A percentile compares a stretch with the other conserved stretches of the same genome.
Evolutionary conservation across 2,329 filamentous ascomycete species (phyloP).

Genomic region (Ambrosiella beaveri): DNA sequence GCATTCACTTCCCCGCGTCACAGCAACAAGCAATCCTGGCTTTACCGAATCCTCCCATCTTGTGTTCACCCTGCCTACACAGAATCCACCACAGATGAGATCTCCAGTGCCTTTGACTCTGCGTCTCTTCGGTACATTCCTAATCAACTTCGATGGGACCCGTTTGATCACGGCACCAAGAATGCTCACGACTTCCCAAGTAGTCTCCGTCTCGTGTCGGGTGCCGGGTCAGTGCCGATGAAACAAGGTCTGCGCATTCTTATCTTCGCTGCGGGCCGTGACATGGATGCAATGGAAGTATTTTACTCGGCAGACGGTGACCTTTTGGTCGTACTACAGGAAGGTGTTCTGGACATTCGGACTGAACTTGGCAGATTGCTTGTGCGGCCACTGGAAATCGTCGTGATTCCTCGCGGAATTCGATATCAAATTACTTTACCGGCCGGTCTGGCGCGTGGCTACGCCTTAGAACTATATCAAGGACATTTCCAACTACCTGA

Average conservation of each 20-base stretch:
- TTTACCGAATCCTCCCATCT: slow-evolving; percentile 52
- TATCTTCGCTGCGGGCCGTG: slow-evolving; percentile 55
- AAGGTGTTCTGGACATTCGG: slow-evolving; percentile 51
- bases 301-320: slow-evolving; percentile 74
- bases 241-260: slow-evolving; percentile 62
- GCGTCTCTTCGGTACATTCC: slow-evolving; percentile 53
- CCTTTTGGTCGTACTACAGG: slow-evolving; percentile 53
- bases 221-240: slow-evolving; percentile 56
- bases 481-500: slow-evolving; percentile 50
- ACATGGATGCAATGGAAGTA: slow-evolving; percentile 50
- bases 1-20: slow-evolving; percentile 53
- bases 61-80: slow-evolving; percentile 41
- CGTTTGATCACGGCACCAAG: slow-evolving; percentile 49
- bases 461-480: slow-evolving; percentile 53
- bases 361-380: slow-evolving; percentile 54
- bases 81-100: slow-evolving; percentile 12
- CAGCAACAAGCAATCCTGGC: slow-evolving; percentile 55
- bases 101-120: slow-evolving; percentile 15
- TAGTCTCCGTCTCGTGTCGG: slow-evolving; percentile 51
- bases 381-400: slow-evolving; percentile 55
- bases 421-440: slow-evolving; percentile 49
- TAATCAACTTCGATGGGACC: slow-evolving; percentile 68
- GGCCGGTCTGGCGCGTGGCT: slow-evolving; percentile 43
- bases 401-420: slow-evolving; percentile 51
- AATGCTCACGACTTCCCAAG: slow-evolving; percentile 29